phyloP scores from a whole-genome alignment of 345 rosid species.

The Eucalyptus virginea region DNA sequence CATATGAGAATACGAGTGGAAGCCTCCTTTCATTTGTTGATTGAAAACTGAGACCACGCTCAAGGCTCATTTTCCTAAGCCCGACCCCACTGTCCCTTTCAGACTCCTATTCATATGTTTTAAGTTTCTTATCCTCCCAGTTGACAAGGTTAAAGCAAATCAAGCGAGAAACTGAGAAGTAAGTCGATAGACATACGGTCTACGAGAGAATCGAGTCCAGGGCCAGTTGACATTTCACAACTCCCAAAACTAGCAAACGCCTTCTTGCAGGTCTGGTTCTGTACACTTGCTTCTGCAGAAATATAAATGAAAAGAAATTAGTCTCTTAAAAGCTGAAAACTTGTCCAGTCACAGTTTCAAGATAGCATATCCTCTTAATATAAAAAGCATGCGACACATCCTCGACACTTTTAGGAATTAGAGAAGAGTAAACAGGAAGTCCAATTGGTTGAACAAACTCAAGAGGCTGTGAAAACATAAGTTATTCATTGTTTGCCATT shows the following conservation, averaged over 20 bases:
- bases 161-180: neutral
- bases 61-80: neutral
- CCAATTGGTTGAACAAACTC: neutral
- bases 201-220: conserved; percentile 81
- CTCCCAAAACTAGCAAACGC: neutral
- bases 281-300: neutral
- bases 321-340: neutral
- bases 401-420: neutral
- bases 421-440: neutral
- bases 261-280: neutral
- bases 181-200: conserved; percentile 53
- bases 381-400: neutral
- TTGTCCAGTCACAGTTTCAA: neutral
- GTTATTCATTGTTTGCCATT: neutral
- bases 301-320: neutral
- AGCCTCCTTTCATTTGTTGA: neutral
- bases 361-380: neutral
- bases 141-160: neutral
- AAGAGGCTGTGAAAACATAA: neutral
- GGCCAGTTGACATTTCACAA: conserved; percentile 51
- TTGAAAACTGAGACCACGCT: neutral
- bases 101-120: neutral
- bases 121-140: neutral
- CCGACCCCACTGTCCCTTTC: neutral
- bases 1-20: neutral